These are phyloP conservation scores for Diaporthe ampelina DNA, from an alignment of 2,329 filamentous ascomycete species.

Conservation along the genomic window DNA sequence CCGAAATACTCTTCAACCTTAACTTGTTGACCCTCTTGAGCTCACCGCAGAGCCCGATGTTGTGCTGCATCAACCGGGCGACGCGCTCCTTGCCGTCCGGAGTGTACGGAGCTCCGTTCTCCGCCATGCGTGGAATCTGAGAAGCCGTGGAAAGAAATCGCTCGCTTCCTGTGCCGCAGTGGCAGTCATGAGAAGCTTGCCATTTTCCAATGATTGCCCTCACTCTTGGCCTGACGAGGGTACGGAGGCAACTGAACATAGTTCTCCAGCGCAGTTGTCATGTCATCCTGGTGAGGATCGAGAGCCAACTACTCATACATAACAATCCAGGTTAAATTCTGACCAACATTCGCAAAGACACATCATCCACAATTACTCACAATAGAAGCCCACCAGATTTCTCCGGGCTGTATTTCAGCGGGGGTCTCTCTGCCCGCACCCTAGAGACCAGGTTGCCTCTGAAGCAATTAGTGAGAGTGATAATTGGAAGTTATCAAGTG, in stretches of 20 bases:
- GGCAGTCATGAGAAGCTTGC: neutral
- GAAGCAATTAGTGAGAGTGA: neutral
- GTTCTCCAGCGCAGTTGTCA: conserved; percentile 5
- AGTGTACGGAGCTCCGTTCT: neutral
- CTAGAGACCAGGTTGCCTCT: neutral
- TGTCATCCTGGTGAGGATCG: conserved; percentile 23
- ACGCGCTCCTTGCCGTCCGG: neutral
- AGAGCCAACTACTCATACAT: neutral
- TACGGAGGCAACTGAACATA: conserved; percentile 35
- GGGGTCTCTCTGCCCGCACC: neutral
- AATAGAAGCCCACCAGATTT: neutral
- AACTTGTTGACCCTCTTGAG: neutral
- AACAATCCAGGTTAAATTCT: conserved; percentile 2
- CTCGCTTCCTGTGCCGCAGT: conserved; percentile 28
- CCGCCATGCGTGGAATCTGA: neutral
- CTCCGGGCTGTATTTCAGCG: too few species aligned
- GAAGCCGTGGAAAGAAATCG: neutral
- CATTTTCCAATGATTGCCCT: conserved; percentile 1
- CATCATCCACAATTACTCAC: conserved; percentile 10
- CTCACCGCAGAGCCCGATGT: conserved; percentile 31
- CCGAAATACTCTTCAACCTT: neutral
- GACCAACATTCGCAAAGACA: neutral
- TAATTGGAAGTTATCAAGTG: conserved; percentile 9
- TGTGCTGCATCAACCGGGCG: neutral
- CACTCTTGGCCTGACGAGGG: conserved; percentile 9